phyloP scores from a whole-genome alignment of 257 asterid genomes.

The Forsythia suspensa region DNA sequence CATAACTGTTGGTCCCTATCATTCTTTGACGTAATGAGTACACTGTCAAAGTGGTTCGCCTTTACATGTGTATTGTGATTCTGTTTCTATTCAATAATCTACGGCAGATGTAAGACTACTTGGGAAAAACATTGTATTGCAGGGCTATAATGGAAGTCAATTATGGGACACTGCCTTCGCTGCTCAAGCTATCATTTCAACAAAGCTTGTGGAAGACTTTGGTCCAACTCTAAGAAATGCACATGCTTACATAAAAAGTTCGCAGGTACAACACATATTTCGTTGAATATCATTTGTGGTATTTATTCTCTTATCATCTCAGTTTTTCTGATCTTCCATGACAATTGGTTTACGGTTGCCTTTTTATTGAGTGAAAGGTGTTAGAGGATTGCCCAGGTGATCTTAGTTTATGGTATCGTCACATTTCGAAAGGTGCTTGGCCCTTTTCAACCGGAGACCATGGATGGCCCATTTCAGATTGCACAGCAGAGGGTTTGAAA shows the following conservation, averaged over 20 bases:
- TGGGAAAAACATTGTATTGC: constrained; percentile 21
- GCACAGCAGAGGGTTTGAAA: constrained; percentile 98
- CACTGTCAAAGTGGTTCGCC: not conserved
- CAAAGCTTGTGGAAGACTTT: constrained; percentile 67
- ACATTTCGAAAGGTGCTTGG: constrained; percentile 99
- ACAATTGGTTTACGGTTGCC: constrained; percentile 16
- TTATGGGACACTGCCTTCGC: constrained; percentile 90
- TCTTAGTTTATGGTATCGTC: constrained; percentile 81
- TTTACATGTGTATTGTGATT: not conserved
- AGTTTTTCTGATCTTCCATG: constrained; percentile 14
- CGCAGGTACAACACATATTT: constrained; percentile 60
- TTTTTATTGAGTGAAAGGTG: constrained; percentile 53
- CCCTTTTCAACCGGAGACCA: constrained; percentile 98
- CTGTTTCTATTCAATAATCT: not conserved
- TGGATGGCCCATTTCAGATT: constrained; percentile 99
- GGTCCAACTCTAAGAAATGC: constrained; percentile 73
- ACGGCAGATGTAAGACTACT: not conserved
- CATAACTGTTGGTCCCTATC: constrained; percentile 6
- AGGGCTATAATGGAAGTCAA: constrained; percentile 99
- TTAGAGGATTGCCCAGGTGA: constrained; percentile 84
- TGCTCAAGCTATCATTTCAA: constrained; percentile 82
- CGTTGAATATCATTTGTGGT: constrained; percentile 11
- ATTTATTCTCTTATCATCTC: constrained; percentile 8
- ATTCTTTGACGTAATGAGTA: not conserved
- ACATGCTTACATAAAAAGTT: constrained; percentile 58